A percentile compares a stretch with the other conserved stretches of the same genome.
Conservation (phyloP, 2,329 filamentous ascomycete species). For the Monosporascus sp. region DNA sequence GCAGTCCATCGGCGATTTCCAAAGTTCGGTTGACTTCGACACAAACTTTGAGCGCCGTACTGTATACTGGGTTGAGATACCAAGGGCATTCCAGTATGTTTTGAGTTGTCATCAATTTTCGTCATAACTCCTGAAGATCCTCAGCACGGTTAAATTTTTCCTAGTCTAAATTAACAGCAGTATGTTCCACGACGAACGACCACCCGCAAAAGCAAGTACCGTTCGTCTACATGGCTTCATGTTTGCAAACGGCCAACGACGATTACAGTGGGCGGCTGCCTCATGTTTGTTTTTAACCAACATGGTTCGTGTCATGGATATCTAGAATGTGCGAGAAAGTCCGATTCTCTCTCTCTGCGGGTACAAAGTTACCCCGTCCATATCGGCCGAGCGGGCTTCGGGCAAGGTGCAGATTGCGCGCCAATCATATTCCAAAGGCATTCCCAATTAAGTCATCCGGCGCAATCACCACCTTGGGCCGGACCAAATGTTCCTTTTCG, state of each 20-base stretch:
- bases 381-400: neutral
- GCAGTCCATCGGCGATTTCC: neutral
- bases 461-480: neutral
- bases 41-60: neutral
- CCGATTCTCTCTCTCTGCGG: neutral
- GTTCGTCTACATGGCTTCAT: too few species aligned
- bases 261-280: too few species aligned
- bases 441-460: neutral
- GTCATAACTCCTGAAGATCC: too few species aligned
- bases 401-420: neutral
- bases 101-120: neutral
- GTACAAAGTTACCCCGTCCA: neutral
- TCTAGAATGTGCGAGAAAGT: neutral
- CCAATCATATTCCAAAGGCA: neutral
- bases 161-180: too few species aligned
- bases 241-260: too few species aligned
- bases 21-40: neutral
- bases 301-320: too few species aligned
- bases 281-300: too few species aligned
- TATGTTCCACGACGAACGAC: too few species aligned
- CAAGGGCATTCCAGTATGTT: neutral
- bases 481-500: neutral
- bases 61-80: neutral
- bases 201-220: too few species aligned
- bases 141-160: too few species aligned